Evolutionary conservation across 345 rosid genomes (phyloP).

Genomic region (Murraya paniculata): DNA sequence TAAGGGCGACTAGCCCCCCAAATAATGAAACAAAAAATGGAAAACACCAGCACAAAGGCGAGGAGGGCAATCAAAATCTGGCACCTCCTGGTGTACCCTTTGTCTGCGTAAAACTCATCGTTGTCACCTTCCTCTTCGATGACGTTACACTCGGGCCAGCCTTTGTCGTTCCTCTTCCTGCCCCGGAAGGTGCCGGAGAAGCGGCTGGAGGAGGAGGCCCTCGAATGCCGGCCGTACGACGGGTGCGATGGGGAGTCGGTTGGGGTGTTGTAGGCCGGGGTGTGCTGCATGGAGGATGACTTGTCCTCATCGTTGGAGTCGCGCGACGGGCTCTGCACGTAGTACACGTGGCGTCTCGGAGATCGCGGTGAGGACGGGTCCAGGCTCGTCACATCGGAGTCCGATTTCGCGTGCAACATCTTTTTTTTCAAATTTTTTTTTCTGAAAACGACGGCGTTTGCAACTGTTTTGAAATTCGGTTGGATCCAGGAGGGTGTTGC

Average conservation of each 20-base stretch:
- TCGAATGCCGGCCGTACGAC: slow-evolving; percentile 58
- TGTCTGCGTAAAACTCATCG: slow-evolving; percentile 37
- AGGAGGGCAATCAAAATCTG: slow-evolving; percentile 51
- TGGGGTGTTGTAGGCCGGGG: slow-evolving; percentile 56
- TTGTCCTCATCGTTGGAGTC: slow-evolving; percentile 86
- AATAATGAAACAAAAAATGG: slow-evolving; percentile 64
- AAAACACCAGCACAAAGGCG: slow-evolving; percentile 48
- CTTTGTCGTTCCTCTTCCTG: slow-evolving; percentile 55
- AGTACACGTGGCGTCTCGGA: slow-evolving; percentile 65
- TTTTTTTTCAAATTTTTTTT: background rate
- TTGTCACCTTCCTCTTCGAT: slow-evolving; percentile 64
- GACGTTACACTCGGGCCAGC: slow-evolving; percentile 69
- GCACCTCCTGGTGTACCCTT: slow-evolving; percentile 45
- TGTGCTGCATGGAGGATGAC: slow-evolving; percentile 64
- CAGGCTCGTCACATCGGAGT: slow-evolving; percentile 66
- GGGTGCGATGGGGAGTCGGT: slow-evolving; percentile 81
- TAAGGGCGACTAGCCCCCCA: slow-evolving; percentile 84
- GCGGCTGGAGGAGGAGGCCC: slow-evolving; percentile 60
- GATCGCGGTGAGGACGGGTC: slow-evolving; percentile 76
- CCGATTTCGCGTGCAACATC: slow-evolving; percentile 57
- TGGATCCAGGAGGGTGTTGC: background rate
- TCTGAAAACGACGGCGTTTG: too few species aligned
- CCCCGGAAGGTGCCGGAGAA: slow-evolving; percentile 55
- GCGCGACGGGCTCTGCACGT: slow-evolving; percentile 77
- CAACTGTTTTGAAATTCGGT: background rate